Evolutionary conservation across 75 land plant species (phyloP), one percentile per base, ranked within the genome.

Genomic region (Selaginella tamariscina): DNA sequence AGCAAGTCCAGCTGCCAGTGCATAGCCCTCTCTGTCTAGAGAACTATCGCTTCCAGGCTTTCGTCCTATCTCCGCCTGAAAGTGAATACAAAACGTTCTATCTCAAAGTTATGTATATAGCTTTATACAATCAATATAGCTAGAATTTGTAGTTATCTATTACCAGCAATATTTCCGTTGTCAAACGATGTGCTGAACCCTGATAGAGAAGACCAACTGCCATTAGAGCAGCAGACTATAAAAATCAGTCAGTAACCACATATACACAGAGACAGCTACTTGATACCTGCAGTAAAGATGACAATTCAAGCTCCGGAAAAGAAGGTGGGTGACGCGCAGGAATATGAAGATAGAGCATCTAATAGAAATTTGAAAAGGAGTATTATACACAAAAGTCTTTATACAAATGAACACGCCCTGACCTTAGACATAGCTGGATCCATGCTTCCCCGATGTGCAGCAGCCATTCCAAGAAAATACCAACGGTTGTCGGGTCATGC

Each of bases 1-100:
- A 20, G 97, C 80, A 69, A 84, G 81, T 64, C 99, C 99, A 33
- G 99, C 99, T 56, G 97, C 88, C 80, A 95, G 83, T 64, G 97
- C 92, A 86, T 95, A 87, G 65, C 99, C 97, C 70, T 95, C 99
- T 55, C 99, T 77, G 73, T 95, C 99, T 74, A 95, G 82, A 0
- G 95, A 88, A 83, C 85, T 95, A 77, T 89, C 99, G 65, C 96
- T 86, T 44, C 89, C 87, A 71, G 97, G 95, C 79, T 83, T 81
- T n/a, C 97, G 96, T 1, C 96, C 99, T 75, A 95, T 85, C 77
- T 95, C 97, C 73, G 79, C 87, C 97, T 92, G 73, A 30, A 70
- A 54, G 9, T 15, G 23, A 26, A 65, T 29, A 2, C n/a, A 65
- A 24, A 32, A 65, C 67, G 2, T 13, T 65, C 11, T 31, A 65